A percentile compares a stretch with the other conserved stretches of the same genome.
Evolutionary conservation across 2,329 filamentous ascomycete genomes (phyloP).

Genomic region (Pestalotiopsis sp.): DNA sequence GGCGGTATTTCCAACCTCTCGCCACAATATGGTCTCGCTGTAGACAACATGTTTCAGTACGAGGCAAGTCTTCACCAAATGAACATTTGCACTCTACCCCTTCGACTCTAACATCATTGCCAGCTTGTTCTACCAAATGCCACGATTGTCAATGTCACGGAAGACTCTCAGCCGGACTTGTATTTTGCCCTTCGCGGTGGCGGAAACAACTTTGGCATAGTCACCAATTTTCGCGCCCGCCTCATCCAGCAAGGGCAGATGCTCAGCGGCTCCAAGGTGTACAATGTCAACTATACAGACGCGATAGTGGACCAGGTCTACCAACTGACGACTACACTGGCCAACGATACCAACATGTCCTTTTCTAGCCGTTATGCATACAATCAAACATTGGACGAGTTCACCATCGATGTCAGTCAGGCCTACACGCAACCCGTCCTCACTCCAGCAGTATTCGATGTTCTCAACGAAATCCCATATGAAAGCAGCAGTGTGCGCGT

Average conservation of each 20-base stretch:
- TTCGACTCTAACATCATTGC: background rate
- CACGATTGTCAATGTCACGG: background rate
- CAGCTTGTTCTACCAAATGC: background rate
- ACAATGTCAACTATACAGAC: background rate
- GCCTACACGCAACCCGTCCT: background rate
- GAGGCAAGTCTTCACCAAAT: background rate
- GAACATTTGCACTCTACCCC: background rate
- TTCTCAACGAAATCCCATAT: background rate
- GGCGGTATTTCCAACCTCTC: background rate
- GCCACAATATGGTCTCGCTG: background rate
- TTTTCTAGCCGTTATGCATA: background rate
- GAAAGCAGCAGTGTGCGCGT: background rate
- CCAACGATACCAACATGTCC: background rate
- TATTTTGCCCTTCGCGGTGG: background rate
- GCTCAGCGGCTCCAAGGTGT: background rate
- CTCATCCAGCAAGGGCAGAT: background rate
- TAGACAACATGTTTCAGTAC: background rate
- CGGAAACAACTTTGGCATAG: background rate
- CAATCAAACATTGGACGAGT: background rate
- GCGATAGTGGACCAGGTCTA: background rate
- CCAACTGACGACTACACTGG: background rate
- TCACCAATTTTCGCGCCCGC: background rate
- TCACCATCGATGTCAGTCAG: background rate
- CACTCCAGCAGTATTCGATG: background rate
- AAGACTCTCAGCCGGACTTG: background rate